phyloP scores from a whole-genome alignment of 345 rosid species.

The Arabidopsis suecica region DNA sequence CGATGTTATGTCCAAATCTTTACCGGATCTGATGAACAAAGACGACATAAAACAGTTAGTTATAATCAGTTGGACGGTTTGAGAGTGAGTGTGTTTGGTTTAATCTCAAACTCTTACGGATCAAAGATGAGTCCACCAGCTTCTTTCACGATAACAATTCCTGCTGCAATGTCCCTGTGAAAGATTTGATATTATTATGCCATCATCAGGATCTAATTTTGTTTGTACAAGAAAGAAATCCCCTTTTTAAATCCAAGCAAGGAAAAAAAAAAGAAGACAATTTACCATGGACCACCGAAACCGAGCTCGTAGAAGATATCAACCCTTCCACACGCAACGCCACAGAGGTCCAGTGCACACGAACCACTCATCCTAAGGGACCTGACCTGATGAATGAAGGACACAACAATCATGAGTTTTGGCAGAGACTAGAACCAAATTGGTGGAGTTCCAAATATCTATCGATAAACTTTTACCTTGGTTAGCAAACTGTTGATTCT shows the following conservation, averaged over 20 bases:
- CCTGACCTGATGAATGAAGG: constrained; percentile 65
- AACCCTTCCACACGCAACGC: constrained; percentile 86
- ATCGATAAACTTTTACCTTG: constrained; percentile 57
- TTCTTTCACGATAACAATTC: constrained; percentile 80
- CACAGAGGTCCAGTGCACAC: constrained; percentile 93
- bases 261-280: background rate
- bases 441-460: background rate
- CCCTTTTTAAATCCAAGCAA: background rate
- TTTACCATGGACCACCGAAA: constrained; percentile 93
- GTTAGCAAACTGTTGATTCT: constrained; percentile 79
- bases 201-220: background rate
- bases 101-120: constrained; percentile 66
- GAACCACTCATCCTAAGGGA: constrained; percentile 94
- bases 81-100: constrained; percentile 1
- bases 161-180: constrained; percentile 94
- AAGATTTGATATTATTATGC: background rate
- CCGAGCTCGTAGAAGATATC: constrained; percentile 86
- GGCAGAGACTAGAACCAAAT: background rate
- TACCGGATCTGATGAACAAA: constrained; percentile 67
- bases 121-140: constrained; percentile 94
- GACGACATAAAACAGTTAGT: background rate
- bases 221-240: background rate
- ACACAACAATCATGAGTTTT: constrained; percentile 20
- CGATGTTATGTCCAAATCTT: constrained; percentile 78
- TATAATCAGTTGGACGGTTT: background rate